Percentiles rank a stretch among this genome's conserved stretches.
phyloP scores from a whole-genome alignment of 1,284 basidiomycete species.

The Puccinia coronata region DNA sequence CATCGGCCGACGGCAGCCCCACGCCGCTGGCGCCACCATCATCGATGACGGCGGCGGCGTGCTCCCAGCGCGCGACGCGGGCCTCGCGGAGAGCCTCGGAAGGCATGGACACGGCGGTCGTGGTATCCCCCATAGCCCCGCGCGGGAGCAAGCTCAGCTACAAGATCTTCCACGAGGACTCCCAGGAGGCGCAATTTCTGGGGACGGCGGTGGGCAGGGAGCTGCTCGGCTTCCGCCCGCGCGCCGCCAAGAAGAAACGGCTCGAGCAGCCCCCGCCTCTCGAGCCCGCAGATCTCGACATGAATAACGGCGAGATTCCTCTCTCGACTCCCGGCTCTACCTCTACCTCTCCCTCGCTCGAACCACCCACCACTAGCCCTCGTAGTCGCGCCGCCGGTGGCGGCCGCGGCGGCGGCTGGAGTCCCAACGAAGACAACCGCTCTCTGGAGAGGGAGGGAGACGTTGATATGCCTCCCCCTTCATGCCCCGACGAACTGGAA shows the following conservation, averaged over 20 bases:
- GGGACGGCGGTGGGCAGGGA: conserved; percentile 35
- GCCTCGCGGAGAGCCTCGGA: conserved; percentile 27
- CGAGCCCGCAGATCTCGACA: too few species aligned
- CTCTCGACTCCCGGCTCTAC: not conserved
- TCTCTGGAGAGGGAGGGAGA: too few species aligned
- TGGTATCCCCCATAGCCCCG: conserved; percentile 29
- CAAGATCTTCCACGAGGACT: conserved; percentile 13
- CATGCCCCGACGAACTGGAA: too few species aligned
- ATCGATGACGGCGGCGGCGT: not conserved
- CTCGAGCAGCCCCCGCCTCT: not conserved
- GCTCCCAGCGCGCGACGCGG: not conserved
- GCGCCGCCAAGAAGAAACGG: conserved; percentile 7
- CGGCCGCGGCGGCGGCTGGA: too few species aligned
- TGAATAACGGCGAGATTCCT: too few species aligned
- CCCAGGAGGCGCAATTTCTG: conserved; percentile 22
- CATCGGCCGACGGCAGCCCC: not conserved
- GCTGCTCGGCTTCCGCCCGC: conserved; percentile 41
- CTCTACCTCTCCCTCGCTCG: not conserved
- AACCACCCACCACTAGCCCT: too few species aligned
- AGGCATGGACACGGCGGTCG: not conserved
- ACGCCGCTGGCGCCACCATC: too few species aligned
- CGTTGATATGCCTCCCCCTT: too few species aligned
- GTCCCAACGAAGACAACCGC: too few species aligned
- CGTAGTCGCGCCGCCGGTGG: too few species aligned
- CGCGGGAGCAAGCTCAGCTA: conserved; percentile 33